A percentile compares a stretch with the other conserved stretches of the same genome.
These are phyloP conservation scores for Volvariella surrecta DNA, from an alignment of 1,284 basidiomycete species.

Conservation along the genomic window DNA sequence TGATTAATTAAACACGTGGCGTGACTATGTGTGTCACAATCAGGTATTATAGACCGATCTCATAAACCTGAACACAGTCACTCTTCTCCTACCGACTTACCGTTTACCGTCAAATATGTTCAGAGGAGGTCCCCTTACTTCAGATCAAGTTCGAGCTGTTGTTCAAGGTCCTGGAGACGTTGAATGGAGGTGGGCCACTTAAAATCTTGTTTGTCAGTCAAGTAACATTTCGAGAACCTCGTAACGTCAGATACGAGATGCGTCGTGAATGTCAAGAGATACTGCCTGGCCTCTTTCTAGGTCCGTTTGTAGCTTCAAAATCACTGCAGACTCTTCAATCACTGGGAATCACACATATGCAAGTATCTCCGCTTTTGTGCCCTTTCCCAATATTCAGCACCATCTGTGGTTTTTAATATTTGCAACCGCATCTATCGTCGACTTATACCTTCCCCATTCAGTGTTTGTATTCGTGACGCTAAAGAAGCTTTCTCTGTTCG, in stretches of 20 bases:
- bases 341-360: constrained; percentile 85
- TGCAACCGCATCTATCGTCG: constrained; percentile 6
- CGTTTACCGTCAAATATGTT: constrained; percentile 4
- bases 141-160: constrained; percentile 52
- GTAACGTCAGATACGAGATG: constrained; percentile 79
- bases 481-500: constrained; percentile 84
- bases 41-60: too few species aligned
- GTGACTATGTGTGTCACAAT: background rate
- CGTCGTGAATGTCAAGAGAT: constrained; percentile 89
- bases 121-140: constrained; percentile 19
- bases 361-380: constrained; percentile 19
- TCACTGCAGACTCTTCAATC: constrained; percentile 58
- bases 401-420: constrained; percentile 2
- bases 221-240: constrained; percentile 1
- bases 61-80: background rate
- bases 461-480: constrained; percentile 80
- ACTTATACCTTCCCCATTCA: constrained; percentile 21
- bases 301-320: constrained; percentile 84
- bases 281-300: constrained; percentile 75
- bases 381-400: constrained; percentile 6
- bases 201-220: background rate
- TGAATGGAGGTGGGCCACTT: constrained; percentile 58
- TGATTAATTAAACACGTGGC: too few species aligned
- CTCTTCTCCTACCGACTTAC: background rate
- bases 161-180: constrained; percentile 70